phyloP scores from a whole-genome alignment of 306 rosid genomes.

The Fragaria nilgerrensis region DNA sequence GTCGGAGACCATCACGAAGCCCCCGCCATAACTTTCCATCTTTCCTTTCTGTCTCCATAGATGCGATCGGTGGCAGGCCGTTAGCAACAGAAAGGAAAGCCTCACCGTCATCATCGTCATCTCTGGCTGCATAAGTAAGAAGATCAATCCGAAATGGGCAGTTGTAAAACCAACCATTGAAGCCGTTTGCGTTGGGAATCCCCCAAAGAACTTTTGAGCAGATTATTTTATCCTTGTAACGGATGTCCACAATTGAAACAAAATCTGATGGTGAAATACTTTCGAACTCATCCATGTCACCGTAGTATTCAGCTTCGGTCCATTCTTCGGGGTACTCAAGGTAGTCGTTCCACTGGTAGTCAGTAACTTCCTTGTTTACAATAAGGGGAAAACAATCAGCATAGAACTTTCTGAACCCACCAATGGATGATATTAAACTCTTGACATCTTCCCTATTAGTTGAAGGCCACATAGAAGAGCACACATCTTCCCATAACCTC shows the following conservation, averaged over 20 bases:
- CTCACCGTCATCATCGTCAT: slow-evolving; percentile 50
- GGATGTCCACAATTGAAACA: slow-evolving; percentile 75
- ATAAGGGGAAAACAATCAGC: slow-evolving; percentile 91
- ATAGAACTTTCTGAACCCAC: slow-evolving; percentile 86
- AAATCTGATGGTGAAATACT: slow-evolving; percentile 69
- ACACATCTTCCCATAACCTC: slow-evolving; percentile 79
- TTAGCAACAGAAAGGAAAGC: slow-evolving; percentile 71
- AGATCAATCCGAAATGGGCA: slow-evolving; percentile 88
- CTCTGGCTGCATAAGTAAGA: slow-evolving; percentile 57
- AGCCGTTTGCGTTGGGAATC: slow-evolving; percentile 69
- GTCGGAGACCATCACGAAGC: slow-evolving; percentile 72
- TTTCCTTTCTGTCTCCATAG: slow-evolving; percentile 77
- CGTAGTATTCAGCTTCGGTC: slow-evolving; percentile 84
- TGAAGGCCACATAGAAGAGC: slow-evolving; percentile 88
- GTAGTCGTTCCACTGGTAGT: slow-evolving; percentile 45
- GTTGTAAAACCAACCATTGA: slow-evolving; percentile 75
- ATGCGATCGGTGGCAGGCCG: slow-evolving; percentile 67
- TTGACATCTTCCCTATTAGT: slow-evolving; percentile 82
- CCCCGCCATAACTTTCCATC: slow-evolving; percentile 84
- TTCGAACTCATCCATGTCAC: slow-evolving; percentile 56
- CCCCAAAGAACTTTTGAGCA: slow-evolving; percentile 89
- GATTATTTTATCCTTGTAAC: slow-evolving; percentile 64
- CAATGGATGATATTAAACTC: slow-evolving; percentile 58
- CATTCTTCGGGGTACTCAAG: slow-evolving; percentile 76
- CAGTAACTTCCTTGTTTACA: slow-evolving; percentile 62